Evolutionary conservation across 345 rosid genomes (phyloP).

Genomic region (Viola odorata): DNA sequence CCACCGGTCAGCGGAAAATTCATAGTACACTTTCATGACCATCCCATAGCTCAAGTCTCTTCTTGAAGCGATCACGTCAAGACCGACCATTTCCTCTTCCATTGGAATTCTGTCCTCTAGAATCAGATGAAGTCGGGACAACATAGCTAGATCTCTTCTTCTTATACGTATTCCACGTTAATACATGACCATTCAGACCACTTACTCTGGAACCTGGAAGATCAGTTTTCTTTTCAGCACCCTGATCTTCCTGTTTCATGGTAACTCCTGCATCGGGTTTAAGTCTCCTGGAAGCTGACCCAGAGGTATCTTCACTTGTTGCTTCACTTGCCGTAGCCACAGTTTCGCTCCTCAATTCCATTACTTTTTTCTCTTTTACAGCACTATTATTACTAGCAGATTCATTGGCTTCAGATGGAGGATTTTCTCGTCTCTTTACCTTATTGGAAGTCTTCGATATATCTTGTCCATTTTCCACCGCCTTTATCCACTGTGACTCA

Average conservation of each 20-base stretch:
- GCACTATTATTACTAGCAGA: conserved; percentile 32
- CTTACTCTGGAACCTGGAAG: conserved; percentile 21
- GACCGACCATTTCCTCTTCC: conserved; percentile 53
- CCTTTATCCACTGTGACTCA: conserved; percentile 85
- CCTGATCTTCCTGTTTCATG: conserved; percentile 24
- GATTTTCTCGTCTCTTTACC: conserved; percentile 45
- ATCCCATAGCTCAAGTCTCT: no score
- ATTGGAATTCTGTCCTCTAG: conserved; percentile 58
- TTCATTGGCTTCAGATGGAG: conserved; percentile 34
- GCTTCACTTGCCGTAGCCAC: conserved; percentile 50
- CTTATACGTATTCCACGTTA: conserved; percentile 75
- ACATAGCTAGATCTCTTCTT: conserved; percentile 82
- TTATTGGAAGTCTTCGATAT: conserved; percentile 37
- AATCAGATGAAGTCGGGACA: conserved; percentile 57
- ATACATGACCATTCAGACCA: conserved; percentile 36
- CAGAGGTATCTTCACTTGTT: conserved; percentile 58
- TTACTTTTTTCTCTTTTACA: conserved; percentile 27
- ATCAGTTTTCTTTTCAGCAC: conserved; percentile 36
- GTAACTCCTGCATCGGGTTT: conserved; percentile 23
- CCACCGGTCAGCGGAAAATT: no score
- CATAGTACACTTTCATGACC: no score
- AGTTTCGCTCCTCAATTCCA: conserved; percentile 29
- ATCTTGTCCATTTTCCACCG: conserved; percentile 91
- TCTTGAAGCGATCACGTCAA: conserved; percentile 3
- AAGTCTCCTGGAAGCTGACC: conserved; percentile 32